phyloP scores from a whole-genome alignment of 352 stramenopile genomes.

The Globisporangium alternatum region DNA sequence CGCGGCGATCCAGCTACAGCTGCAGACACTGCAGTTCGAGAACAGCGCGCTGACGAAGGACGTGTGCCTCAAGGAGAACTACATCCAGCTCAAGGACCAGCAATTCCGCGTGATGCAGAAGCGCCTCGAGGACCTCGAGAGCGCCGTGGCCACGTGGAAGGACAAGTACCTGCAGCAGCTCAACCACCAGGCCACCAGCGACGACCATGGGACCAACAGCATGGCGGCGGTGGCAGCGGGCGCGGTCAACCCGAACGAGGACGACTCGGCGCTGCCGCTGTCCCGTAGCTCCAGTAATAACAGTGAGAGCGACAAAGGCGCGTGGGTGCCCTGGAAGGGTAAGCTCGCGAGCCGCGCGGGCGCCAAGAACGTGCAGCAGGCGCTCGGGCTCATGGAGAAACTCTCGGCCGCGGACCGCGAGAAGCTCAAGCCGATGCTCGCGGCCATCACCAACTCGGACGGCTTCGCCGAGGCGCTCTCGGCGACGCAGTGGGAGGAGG shows the following conservation, averaged over 20 bases:
- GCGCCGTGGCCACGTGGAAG: slow-evolving; percentile 56
- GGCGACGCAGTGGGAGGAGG: slow-evolving; percentile 27
- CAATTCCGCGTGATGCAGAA: slow-evolving; percentile 73
- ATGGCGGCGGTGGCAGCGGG: not conserved
- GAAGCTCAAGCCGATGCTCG: slow-evolving; percentile 48
- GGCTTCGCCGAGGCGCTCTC: slow-evolving; percentile 11
- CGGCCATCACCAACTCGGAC: slow-evolving; percentile 21
- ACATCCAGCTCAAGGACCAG: slow-evolving; percentile 71
- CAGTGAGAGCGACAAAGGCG: not conserved
- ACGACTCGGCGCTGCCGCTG: slow-evolving; percentile 7
- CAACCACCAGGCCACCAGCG: slow-evolving; percentile 10
- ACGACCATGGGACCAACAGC: not conserved
- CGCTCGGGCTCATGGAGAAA: slow-evolving; percentile 41
- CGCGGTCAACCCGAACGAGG: slow-evolving; percentile 12
- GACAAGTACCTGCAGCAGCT: slow-evolving; percentile 61
- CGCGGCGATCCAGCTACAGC: slow-evolving; percentile 51
- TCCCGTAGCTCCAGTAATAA: not conserved
- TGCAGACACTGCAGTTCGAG: slow-evolving; percentile 55
- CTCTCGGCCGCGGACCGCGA: slow-evolving; percentile 45
- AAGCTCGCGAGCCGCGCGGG: slow-evolving; percentile 17
- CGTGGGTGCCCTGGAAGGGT: slow-evolving; percentile 37
- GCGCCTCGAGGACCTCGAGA: slow-evolving; percentile 61
- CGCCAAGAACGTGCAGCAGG: slow-evolving; percentile 32
- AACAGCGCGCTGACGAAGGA: slow-evolving; percentile 62
- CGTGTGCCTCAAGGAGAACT: slow-evolving; percentile 70